Conservation (phyloP, 192 early-diverging fungal genomes). For the Funneliformis geosporum region DNA sequence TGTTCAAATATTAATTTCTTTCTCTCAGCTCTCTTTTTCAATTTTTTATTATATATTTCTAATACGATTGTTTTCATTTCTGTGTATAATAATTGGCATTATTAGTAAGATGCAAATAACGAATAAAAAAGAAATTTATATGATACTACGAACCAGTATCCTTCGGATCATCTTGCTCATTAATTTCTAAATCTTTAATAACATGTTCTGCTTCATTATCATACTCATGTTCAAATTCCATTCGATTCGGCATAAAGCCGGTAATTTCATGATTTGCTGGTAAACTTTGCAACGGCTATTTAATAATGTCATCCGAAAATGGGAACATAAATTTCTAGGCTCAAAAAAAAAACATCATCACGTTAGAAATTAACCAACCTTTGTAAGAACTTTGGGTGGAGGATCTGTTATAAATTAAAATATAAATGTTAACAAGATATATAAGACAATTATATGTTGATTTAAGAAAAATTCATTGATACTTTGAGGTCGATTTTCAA, state of each 20-base stretch:
- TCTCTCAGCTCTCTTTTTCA: conserved; percentile 78
- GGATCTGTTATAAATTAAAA: not conserved
- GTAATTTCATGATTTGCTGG: conserved; percentile 95
- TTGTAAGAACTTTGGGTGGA: not conserved
- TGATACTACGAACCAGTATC: conserved; percentile 65
- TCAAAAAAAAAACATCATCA: not conserved
- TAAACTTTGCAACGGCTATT: conserved; percentile 74
- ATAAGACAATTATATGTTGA: not conserved
- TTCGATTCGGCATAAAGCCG: conserved; percentile 96
- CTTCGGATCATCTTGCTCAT: conserved; percentile 80
- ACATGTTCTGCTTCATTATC: conserved; percentile 94
- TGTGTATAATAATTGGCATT: conserved; percentile 45
- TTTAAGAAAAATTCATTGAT: not conserved
- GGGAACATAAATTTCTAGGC: not conserved
- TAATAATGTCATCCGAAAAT: not conserved
- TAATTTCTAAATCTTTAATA: conserved; percentile 95
- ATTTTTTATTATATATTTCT: conserved; percentile 88
- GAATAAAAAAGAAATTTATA: not conserved
- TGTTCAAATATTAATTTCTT: conserved; percentile 93
- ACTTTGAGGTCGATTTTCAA: conserved; percentile 38
- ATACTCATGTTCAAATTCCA: conserved; percentile 95
- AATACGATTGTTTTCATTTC: conserved; percentile 89
- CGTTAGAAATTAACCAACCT: not conserved
- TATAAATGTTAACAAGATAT: conserved; percentile 7
- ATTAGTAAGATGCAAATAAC: not conserved